Evolutionary conservation across 345 rosid genomes (phyloP), one percentile per base, ranked within the genome.

Genomic region (Lepidium didymum): DNA sequence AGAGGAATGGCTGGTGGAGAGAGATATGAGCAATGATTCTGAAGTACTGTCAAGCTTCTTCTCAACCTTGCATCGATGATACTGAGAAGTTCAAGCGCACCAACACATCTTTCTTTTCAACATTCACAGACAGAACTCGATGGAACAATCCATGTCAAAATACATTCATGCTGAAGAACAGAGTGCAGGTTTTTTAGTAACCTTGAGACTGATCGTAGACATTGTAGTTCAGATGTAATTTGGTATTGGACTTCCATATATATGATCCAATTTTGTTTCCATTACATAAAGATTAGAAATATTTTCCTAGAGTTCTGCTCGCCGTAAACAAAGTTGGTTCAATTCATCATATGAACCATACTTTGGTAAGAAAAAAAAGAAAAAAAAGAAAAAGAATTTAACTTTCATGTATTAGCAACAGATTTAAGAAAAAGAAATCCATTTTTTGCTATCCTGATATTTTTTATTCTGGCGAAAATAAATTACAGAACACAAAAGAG

Each of bases 1-100:
- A 78, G 94, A 88, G 67, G 88, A 90, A 58, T 88, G 90, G 94
- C 76, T 93, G 60, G 76, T 70, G 62, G 81, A 83, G 62, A 85
- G 97, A 78, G 85, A 88, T 23, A 36, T 78, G 38, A 15, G 81
- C 75, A 81, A 85, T 47, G 98, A 87, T 80, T 81, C 88, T 61
- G 41, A 52, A 44, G 77, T 69, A 64, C 51, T 90, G 8, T 81
- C 91, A 37, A 67, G 78, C 75, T 78, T 88, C 42, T 46, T 83
- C 62, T 68, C 75, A 16, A 73, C 68, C 36, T 59, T 59, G 62
- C 56, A 29, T 59, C 2, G 68, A 53, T 63, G 61, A 65, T 64
- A 81, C 77, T 76, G 73, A 75, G 72, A 74, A 56, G 37, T 59
- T 38, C 35, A n/a, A 44, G 50, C 49, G 45, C 63, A 62, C 66